A percentile compares a stretch with the other conserved stretches of the same genome.
These are phyloP conservation scores for Ophiorrhiza pumila DNA, from an alignment of 257 asterid genomes.

Conservation along the genomic window DNA sequence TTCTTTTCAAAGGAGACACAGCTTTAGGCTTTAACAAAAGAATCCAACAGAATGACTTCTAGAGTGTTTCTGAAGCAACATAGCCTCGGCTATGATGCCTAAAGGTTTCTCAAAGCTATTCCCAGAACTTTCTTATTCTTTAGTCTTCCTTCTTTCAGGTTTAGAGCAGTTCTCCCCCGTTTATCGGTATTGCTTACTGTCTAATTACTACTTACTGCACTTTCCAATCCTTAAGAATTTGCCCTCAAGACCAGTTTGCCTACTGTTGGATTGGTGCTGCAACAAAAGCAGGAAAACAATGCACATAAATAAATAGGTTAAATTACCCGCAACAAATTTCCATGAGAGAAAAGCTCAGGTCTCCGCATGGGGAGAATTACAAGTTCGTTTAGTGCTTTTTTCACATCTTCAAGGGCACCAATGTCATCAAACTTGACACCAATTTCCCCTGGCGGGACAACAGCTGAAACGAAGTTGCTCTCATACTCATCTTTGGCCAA, in stretches of 20 bases:
- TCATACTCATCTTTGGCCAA: constrained; percentile 97
- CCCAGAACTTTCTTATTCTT: neutral
- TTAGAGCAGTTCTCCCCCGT: neutral
- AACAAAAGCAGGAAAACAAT: neutral
- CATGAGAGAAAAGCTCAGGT: constrained; percentile 94
- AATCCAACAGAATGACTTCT: neutral
- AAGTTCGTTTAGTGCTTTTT: constrained; percentile 85
- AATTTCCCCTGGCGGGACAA: constrained; percentile 94
- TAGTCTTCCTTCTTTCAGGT: neutral
- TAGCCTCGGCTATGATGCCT: neutral
- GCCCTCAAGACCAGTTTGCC: neutral
- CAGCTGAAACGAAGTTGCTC: constrained; percentile 90
- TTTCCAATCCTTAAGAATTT: neutral
- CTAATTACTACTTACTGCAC: neutral
- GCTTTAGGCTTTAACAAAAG: neutral
- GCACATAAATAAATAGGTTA: neutral
- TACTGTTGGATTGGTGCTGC: neutral
- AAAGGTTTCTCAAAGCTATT: neutral
- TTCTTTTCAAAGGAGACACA: neutral
- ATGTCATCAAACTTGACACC: constrained; percentile 95
- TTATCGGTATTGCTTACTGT: neutral
- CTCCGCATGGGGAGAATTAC: constrained; percentile 96
- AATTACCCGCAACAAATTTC: constrained; percentile 89
- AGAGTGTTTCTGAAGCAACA: neutral
- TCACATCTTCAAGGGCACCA: constrained; percentile 98